Percentiles rank a stretch among this genome's conserved stretches.
Conservation (phyloP, 225 moss, liverwort and hornwort species). For the Physcomitrellopsis africana region DNA sequence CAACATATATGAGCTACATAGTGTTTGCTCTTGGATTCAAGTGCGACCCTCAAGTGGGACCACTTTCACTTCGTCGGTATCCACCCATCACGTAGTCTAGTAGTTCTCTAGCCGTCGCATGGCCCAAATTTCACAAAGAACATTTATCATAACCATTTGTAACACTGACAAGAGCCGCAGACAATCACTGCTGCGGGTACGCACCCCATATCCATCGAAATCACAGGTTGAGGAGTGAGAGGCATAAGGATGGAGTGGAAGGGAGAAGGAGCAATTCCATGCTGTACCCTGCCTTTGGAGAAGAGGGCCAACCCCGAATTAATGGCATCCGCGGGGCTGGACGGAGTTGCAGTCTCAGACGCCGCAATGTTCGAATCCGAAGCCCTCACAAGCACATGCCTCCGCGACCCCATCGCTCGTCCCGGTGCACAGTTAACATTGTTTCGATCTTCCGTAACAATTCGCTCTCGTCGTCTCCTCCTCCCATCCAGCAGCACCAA, state of each 20-base stretch:
- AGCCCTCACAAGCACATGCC: too few species aligned
- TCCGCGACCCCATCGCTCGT: too few species aligned
- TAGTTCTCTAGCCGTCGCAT: too few species aligned
- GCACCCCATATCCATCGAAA: neutral
- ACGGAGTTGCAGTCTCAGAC: slow-evolving; percentile 38
- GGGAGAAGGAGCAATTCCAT: slow-evolving; percentile 36
- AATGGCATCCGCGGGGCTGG: slow-evolving; percentile 74
- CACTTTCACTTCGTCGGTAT: too few species aligned
- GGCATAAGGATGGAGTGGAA: neutral
- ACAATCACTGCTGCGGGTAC: too few species aligned
- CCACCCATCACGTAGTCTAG: too few species aligned
- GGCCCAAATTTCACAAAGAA: too few species aligned
- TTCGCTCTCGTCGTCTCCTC: slow-evolving; percentile 15
- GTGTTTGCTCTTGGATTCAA: too few species aligned
- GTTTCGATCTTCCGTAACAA: neutral
- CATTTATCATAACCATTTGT: too few species aligned
- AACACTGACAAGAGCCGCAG: neutral
- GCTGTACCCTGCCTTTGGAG: slow-evolving; percentile 88
- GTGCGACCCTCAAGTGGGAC: too few species aligned
- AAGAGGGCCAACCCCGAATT: slow-evolving; percentile 78
- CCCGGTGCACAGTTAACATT: neutral
- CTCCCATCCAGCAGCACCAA: slow-evolving; percentile 11
- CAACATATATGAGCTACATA: too few species aligned
- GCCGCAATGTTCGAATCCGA: slow-evolving; percentile 1
- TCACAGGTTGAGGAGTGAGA: neutral